Evolutionary conservation across 148 eudicot genomes (phyloP), one percentile per base, ranked within the genome.

Genomic region (Agrostemma githago): DNA sequence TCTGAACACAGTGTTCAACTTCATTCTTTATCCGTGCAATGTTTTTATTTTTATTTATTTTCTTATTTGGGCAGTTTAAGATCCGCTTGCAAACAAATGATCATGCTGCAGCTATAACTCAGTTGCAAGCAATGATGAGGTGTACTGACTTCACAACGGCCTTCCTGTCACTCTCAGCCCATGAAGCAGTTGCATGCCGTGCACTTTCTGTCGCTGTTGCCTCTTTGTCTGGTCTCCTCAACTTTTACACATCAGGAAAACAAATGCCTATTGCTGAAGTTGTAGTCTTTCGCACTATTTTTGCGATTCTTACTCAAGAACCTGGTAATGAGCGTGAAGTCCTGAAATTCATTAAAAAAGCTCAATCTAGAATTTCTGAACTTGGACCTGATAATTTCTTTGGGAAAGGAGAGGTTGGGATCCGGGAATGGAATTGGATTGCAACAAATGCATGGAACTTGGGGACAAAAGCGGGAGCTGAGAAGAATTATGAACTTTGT

Each of bases 321-420:
- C 81, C 89, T 46, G 84, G 79, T 66, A 83, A 87, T 64, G 92
- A 90, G 76, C 64, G 79, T 46, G 94, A 92, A 72, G 77, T 83
- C 78, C 89, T 95, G 62, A 84, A 79, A 73, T 84, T 83, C 84
- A 84, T 90, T 88, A 89, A 85, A 73, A 86, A 69, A 73, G 87
- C 90, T 79, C 88, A 85, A 77, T 78, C 82, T 48, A 84, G 94
- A 71, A 71, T 80, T 48, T 53, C 68, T 59, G 99, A 90, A 79
- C 81, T 92, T 38, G 96, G 97, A 37, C 77, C 92, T 74, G 94
- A 83, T 40, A 62, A 71, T 72, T 92, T 92, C 82, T 85, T 95
- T 72, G 99, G 99, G 74, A 92, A 89, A 84, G 93, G 85, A 76
- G 99, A 95, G 85, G 89, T 86, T 58, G 99, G 99, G 51, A 89